These are phyloP conservation scores for Mortierella sp. DNA, from an alignment of 371 early-diverging fungal genomes.

Conservation along the genomic window DNA sequence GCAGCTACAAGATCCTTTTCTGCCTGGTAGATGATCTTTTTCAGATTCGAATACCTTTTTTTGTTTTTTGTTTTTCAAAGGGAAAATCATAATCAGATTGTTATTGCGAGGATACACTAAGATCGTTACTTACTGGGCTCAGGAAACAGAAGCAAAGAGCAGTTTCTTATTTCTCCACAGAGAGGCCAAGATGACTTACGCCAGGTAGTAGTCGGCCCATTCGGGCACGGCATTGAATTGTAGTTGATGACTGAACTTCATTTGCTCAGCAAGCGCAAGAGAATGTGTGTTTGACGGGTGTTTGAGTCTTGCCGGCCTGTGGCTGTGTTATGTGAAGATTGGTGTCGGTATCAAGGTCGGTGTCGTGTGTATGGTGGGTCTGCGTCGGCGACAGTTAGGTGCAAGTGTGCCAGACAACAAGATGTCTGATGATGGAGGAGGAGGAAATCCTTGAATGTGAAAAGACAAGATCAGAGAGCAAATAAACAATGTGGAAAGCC, in stretches of 20 bases:
- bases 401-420: too few species aligned
- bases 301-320: neutral
- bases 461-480: too few species aligned
- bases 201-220: constrained; percentile 86
- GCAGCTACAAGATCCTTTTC: constrained; percentile 88
- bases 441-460: too few species aligned
- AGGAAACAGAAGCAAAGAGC: neutral
- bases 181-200: constrained; percentile 59
- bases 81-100: too few species aligned
- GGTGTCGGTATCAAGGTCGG: too few species aligned
- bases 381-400: too few species aligned
- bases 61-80: too few species aligned
- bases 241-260: constrained; percentile 93
- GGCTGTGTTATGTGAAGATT: too few species aligned
- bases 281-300: neutral
- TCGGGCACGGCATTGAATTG: constrained; percentile 92
- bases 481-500: too few species aligned
- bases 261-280: constrained; percentile 34
- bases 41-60: constrained; percentile 85
- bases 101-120: too few species aligned
- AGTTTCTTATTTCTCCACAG: neutral
- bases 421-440: too few species aligned
- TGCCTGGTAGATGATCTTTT: constrained; percentile 88
- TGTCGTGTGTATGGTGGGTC: too few species aligned
- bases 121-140: neutral